phyloP scores from a whole-genome alignment of 768 basidiomycete species.

The Phanerodontia chrysosporium region DNA sequence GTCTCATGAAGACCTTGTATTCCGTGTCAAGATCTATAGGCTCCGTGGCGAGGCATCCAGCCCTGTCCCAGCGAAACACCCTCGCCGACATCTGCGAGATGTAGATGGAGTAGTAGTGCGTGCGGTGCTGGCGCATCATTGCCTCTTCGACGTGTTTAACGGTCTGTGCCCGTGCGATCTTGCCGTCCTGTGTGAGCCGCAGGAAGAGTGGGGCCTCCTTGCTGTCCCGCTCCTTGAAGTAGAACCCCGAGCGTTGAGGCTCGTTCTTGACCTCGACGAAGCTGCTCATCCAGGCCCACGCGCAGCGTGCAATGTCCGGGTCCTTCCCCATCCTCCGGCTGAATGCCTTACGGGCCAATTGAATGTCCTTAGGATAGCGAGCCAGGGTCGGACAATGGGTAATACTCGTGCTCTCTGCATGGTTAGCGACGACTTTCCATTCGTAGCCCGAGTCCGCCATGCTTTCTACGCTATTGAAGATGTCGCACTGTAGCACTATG shows the following conservation, averaged over 20 bases:
- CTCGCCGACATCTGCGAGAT: background rate
- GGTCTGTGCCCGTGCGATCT: background rate
- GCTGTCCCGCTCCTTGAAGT: background rate
- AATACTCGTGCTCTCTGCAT: background rate
- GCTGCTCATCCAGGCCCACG: background rate
- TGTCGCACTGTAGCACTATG: background rate
- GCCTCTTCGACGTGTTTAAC: background rate
- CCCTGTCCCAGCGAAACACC: constrained; percentile 1
- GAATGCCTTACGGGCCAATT: background rate
- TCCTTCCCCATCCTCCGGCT: background rate
- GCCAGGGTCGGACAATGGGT: background rate
- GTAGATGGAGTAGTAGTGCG: background rate
- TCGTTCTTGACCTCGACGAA: background rate
- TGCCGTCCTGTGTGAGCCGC: background rate
- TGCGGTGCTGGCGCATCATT: constrained; percentile 1
- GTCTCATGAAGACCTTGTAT: background rate
- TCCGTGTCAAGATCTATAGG: background rate
- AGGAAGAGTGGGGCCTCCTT: background rate
- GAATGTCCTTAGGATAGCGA: background rate
- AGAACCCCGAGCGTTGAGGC: background rate
- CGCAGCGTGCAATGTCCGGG: background rate
- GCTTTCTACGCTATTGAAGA: background rate
- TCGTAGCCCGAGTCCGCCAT: background rate
- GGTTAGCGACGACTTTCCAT: background rate
- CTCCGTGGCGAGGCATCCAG: background rate